Base-by-base conservation (phyloP, 208 protist genomes). In the Balamuthia mandrillaris region DNA sequence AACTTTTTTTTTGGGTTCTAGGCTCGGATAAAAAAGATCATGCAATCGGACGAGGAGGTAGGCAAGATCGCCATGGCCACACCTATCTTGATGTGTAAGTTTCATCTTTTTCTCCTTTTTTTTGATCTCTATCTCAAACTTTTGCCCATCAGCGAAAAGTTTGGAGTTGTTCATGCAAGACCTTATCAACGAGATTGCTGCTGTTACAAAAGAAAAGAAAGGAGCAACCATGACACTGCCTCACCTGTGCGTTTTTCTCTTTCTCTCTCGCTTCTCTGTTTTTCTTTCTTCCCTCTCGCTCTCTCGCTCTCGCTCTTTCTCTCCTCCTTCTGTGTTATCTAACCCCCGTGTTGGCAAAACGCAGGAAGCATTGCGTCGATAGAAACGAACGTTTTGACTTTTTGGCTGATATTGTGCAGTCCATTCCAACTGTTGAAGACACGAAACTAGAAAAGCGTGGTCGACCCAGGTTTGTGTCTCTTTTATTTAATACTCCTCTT, bases 21-120 rank as follows among this genome's bases (percentile, higher is more conserved):
- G 88, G 65, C 87, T 12, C 58, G 81, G 12, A 88, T 91, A 21
- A 91, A 89, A 58, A 86, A 63, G n/a, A 91, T 91, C 18, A 91
- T 91, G 86, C 88, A 91, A 58, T 82, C 29, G 0, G 88, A 91
- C 65, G 88, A 91, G 7, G 88, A 91, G 18, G 82, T 91, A 21
- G 88, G 88, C 21, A 89, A 90, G 61, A 85, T 91, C 29, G 88
- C 88, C 44, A 21, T 47, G 7, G 82, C 44, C 10, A 72, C 85
- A 12, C 83, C 88, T 6, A n/a, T 90, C 0, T 58, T 88, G 39
- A 70, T 91, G 5, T 90, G 82, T 87, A 85, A 58, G 27, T 70
- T 35, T 81, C 66, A 29, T 79, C 21, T 86, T 31, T 3, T 81
- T 12, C 35, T 33, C 21, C 37, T 29, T 84, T 41, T 29, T 85